phyloP scores from a whole-genome alignment of 345 rosid genomes.

The Salix koriyanagi region DNA sequence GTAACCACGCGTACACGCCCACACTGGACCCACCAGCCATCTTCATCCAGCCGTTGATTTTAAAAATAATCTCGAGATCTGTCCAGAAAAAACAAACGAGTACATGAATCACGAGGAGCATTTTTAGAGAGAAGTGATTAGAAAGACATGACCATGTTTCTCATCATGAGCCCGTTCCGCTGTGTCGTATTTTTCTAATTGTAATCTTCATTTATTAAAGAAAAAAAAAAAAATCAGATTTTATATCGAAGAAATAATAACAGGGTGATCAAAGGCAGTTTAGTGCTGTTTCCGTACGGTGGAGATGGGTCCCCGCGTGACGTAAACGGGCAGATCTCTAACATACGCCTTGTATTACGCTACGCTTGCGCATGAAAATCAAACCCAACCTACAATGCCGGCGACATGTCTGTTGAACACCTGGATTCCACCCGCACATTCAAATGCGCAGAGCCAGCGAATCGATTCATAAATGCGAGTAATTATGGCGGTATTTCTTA shows the following conservation, averaged over 20 bases:
- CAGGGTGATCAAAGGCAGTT: not conserved
- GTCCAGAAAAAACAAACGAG: conserved; percentile 8
- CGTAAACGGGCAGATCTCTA: not conserved
- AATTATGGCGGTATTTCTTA: too few species aligned
- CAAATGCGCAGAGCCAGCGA: not conserved
- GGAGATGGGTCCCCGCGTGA: conserved; percentile 11
- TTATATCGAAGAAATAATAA: not conserved
- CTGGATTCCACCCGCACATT: not conserved
- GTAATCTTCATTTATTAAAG: too few species aligned
- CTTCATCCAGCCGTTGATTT: conserved; percentile 16
- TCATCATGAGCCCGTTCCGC: conserved; percentile 40
- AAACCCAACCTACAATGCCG: conserved; percentile 27
- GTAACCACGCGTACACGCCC: not conserved
- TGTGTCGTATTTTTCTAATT: not conserved
- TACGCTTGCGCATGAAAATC: not conserved
- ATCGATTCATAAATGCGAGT: not conserved
- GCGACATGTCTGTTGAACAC: conserved; percentile 41
- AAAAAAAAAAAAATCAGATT: not conserved
- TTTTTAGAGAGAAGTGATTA: conserved; percentile 12
- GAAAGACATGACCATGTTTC: conserved; percentile 23
- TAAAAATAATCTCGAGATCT: not conserved
- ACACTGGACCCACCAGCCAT: conserved; percentile 6
- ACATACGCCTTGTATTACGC: conserved; percentile 9
- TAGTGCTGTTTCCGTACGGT: not conserved
- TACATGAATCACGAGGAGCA: conserved; percentile 43